Evolutionary conservation across 2,329 filamentous ascomycete genomes (phyloP), one percentile per base, ranked within the genome.

Genomic region (Aureobasidium zeae): DNA sequence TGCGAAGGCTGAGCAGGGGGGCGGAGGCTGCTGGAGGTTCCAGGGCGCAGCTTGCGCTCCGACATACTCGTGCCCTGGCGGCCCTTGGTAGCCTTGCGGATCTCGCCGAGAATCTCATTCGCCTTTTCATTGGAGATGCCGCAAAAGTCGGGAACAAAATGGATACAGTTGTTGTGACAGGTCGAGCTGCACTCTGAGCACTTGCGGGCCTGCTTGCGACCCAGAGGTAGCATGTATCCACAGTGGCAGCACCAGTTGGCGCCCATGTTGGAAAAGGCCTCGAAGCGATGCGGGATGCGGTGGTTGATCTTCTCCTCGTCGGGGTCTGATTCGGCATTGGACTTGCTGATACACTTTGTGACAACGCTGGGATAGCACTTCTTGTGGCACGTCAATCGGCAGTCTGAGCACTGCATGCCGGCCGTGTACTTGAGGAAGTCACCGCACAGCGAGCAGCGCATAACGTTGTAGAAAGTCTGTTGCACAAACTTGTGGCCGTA

Each of bases 271-370:
- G 87, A 87, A 62, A 93, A 98, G n/a, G 83, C 79, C 57, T 89
- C 81, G 71, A 96, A 98, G 43, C 91, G 82, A 74, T 98, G 91
- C 7, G 91, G 91, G 60, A 98, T 98, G 52, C 91, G 85, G 63
- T 98, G 91, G 62, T 98, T 98, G 76, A 98, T 93, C 72, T 96
- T 98, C 67, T 95, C 91, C 66, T 98, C 91, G 65, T 98, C 91
- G 16, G 91, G 89, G 62, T 98, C 91, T 5, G 86, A 94, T 64
- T 98, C 91, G 51, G 91, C 89, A 61, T 98, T 98, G 50, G 89
- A 95, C 64, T 98, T 96, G 69, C 89, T 96, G 64, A 98, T 98
- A 69, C 91, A 98, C 66, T 98, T 98, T 51, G 91, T 98, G 55
- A 98, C 91, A 34, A 98, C 91, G 63, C 88, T 94, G 12, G 78